Percentiles rank a stretch among this genome's conserved stretches.
phyloP scores from a whole-genome alignment of 495 filamentous ascomycete genomes.

The Hyaloscypha finlandica region DNA sequence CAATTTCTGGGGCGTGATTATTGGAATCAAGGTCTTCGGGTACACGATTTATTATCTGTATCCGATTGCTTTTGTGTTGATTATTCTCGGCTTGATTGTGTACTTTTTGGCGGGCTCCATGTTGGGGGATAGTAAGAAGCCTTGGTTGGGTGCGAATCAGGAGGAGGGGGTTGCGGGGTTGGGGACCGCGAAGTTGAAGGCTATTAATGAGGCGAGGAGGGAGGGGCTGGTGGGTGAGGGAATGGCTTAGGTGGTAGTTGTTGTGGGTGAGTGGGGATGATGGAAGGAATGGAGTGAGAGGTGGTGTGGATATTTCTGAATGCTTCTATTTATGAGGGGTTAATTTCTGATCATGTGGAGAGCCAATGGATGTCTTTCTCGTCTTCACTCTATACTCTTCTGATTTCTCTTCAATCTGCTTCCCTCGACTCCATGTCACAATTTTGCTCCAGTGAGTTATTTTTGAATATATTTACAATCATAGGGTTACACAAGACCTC shows the following conservation, averaged over 20 bases:
- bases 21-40: slow-evolving; percentile 84
- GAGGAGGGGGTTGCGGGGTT: slow-evolving; percentile 77
- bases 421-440: too few species aligned
- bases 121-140: slow-evolving; percentile 90
- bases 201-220: slow-evolving; percentile 54
- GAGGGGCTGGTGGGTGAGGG: slow-evolving; percentile 22
- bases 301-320: not conserved
- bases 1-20: slow-evolving; percentile 96
- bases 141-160: slow-evolving; percentile 89
- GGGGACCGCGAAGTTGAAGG: slow-evolving; percentile 84
- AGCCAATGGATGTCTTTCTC: not conserved
- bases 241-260: slow-evolving; percentile 9
- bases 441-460: too few species aligned
- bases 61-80: slow-evolving; percentile 90
- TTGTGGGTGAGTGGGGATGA: not conserved
- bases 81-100: slow-evolving; percentile 77
- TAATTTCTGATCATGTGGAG: not conserved
- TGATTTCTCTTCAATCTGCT: too few species aligned
- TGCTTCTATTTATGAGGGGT: not conserved
- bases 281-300: not conserved
- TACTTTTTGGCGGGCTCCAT: slow-evolving; percentile 79
- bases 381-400: not conserved
- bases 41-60: slow-evolving; percentile 86
- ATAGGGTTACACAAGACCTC: too few species aligned
- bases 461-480: too few species aligned